Conservation (phyloP, 805 yeast species). For the Wickerhamomyces tratensis region DNA sequence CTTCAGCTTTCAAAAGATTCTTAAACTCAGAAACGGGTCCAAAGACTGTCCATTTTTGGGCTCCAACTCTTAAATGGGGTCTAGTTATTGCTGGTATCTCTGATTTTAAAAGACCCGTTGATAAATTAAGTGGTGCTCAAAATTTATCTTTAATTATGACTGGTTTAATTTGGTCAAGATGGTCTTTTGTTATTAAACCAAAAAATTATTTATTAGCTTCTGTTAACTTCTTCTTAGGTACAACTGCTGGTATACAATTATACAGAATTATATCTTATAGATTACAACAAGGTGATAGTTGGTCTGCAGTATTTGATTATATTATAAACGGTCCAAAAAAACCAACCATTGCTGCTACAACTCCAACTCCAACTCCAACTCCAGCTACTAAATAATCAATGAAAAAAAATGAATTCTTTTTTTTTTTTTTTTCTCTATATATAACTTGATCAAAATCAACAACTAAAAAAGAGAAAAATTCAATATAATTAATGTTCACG, state of each 20-base stretch:
- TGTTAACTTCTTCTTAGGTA: conserved; percentile 87
- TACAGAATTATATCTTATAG: conserved; percentile 64
- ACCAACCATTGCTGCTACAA: not conserved
- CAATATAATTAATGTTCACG: too few species aligned
- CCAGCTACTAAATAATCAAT: too few species aligned
- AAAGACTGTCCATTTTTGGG: conserved; percentile 97
- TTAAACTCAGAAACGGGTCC: conserved; percentile 91
- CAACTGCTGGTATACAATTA: conserved; percentile 83
- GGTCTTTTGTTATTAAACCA: conserved; percentile 92
- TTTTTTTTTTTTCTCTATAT: too few species aligned
- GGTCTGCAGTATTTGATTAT: conserved; percentile 46
- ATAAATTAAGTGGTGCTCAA: conserved; percentile 82
- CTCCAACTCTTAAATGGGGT: conserved; percentile 45
- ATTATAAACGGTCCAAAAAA: conserved; percentile 37
- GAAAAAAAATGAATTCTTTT: too few species aligned
- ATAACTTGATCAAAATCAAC: too few species aligned
- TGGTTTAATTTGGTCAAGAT: conserved; percentile 95
- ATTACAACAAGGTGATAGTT: conserved; percentile 49
- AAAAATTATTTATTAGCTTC: conserved; percentile 81
- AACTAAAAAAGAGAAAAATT: too few species aligned
- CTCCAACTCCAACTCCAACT: not conserved
- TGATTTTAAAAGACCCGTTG: conserved; percentile 87
- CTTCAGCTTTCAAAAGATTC: conserved; percentile 59
- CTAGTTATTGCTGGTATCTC: conserved; percentile 85
- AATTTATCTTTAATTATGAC: conserved; percentile 33